Evolutionary conservation across 176 grass and related monocot genomes (phyloP).

Genomic region (Themeda triandra): DNA sequence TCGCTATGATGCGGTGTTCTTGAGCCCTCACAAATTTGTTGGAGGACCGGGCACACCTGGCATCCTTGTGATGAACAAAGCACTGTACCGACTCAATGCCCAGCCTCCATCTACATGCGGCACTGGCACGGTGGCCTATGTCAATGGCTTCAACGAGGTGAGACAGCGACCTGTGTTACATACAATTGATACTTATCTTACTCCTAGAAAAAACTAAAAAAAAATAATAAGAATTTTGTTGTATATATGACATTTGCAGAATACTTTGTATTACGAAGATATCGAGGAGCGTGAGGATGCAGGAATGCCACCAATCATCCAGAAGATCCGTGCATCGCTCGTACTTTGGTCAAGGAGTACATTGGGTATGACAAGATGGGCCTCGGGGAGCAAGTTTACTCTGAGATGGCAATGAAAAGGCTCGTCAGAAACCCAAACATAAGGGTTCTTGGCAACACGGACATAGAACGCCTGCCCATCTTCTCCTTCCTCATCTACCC

Average conservation of each 20-base stretch:
- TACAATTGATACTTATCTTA: neutral
- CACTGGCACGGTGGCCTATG: conserved; percentile 69
- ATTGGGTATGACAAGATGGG: conserved; percentile 47
- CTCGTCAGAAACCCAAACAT: conserved; percentile 40
- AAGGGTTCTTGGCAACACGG: conserved; percentile 54
- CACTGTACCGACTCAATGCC: conserved; percentile 48
- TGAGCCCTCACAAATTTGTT: conserved; percentile 84
- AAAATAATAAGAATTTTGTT: neutral
- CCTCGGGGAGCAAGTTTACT: conserved; percentile 30
- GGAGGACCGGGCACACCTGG: conserved; percentile 72
- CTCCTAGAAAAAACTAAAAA: neutral
- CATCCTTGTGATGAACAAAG: conserved; percentile 79
- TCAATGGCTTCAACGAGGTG: conserved; percentile 70
- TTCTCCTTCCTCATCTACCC: conserved; percentile 79
- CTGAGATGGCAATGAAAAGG: conserved; percentile 38
- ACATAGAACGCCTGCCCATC: conserved; percentile 44
- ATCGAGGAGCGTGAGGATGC: conserved; percentile 74
- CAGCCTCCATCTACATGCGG: conserved; percentile 64
- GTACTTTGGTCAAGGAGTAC: conserved; percentile 80
- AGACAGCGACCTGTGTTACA: neutral
- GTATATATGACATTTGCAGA: conserved; percentile 10
- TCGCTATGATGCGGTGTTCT: conserved; percentile 71
- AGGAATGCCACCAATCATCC: conserved; percentile 63
- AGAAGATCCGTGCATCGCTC: conserved; percentile 64
- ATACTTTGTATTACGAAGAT: conserved; percentile 59